A percentile compares a stretch with the other conserved stretches of the same genome.
phyloP scores from a whole-genome alignment of 2,329 filamentous ascomycete species.

The Macrophomina pseudophaseolina region DNA sequence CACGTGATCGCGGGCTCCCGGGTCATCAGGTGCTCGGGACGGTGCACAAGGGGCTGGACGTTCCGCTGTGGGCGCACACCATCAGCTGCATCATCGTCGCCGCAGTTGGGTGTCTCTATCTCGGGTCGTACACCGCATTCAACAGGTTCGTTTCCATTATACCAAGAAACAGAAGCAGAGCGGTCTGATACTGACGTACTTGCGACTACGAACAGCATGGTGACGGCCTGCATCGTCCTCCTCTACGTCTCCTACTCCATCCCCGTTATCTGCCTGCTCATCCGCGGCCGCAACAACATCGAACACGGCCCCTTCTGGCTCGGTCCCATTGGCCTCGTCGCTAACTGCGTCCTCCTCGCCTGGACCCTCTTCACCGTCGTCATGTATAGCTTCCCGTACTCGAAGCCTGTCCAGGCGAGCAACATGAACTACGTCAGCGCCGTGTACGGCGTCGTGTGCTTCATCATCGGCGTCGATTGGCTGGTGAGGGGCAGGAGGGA shows the following conservation, averaged over 20 bases:
- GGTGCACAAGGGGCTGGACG: slow-evolving; percentile 43
- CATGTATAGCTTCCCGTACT: slow-evolving; percentile 50
- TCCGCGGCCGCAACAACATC: slow-evolving; percentile 52
- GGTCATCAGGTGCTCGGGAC: slow-evolving; percentile 47
- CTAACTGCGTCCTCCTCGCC: slow-evolving; percentile 51
- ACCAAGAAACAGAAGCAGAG: too few relatives aligned
- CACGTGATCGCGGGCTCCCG: slow-evolving; percentile 56
- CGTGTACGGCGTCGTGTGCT: slow-evolving; percentile 35
- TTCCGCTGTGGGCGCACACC: slow-evolving; percentile 53
- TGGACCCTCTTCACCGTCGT: slow-evolving; percentile 59
- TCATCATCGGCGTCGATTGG: slow-evolving; percentile 40
- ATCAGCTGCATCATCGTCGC: slow-evolving; percentile 52
- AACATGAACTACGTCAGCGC: slow-evolving; percentile 40
- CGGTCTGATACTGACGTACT: not conserved
- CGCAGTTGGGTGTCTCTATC: slow-evolving; percentile 53
- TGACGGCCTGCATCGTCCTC: slow-evolving; percentile 50
- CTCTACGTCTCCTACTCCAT: slow-evolving; percentile 47
- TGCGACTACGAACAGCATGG: slow-evolving; percentile 39
- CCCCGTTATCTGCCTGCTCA: slow-evolving; percentile 53
- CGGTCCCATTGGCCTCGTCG: slow-evolving; percentile 48
- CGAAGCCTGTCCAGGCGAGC: slow-evolving; percentile 36
- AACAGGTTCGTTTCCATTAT: slow-evolving; percentile 40
- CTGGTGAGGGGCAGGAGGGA: slow-evolving; percentile 37
- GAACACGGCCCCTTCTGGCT: slow-evolving; percentile 56
- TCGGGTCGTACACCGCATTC: slow-evolving; percentile 48